Evolutionary conservation across 352 stramenopile genomes (phyloP), one percentile per base, ranked within the genome.

Genomic region (Phytophthora ohioensis): DNA sequence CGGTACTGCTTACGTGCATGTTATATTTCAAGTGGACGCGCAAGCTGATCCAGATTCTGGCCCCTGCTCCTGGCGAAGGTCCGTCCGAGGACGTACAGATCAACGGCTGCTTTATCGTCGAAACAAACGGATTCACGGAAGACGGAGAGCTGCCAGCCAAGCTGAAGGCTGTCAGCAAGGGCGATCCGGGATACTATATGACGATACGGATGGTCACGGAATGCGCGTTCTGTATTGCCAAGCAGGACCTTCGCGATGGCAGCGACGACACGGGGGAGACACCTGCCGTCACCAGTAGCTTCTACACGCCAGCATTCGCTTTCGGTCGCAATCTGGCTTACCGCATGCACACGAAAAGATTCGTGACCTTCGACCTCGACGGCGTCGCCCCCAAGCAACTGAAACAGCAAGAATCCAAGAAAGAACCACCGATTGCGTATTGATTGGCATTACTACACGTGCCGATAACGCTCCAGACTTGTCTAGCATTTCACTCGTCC

Each of bases 51-150:
- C 76, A 79, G 38, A 82, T 80, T 57, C 30, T 95, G 17, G 64
- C 90, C 9, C 88, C 91, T 7, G 73, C 73, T 63, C 71, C 89
- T 5, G 90, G 90, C 38, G 57, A 90, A 65, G 93, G 92, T 1
- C 90, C 91, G 2, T 81, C 77, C 8, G 76, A 91, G 42, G 72
- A 89, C 36, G 55, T 78, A 11, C 89, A 96, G 82, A 38, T 79
- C 10, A 79, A 88, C 21, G 91, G 90, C 27, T 91, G 80, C 52
- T 82, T 92, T 27, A 78, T 80, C 30, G 65, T 92, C 5, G 67
- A 83, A 13, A 67, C 69, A 10, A 76, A 84, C n/a, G 80, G 63
- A 10, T 84, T 78, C 53, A 73, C 72, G 3, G 69, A 78, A 12
- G 47, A 73, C 13, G 71, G 64, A 45, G 71, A 73, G 17, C 52